Base-by-base conservation (phyloP, 768 basidiomycete species). In the Kwoniella newhampshirensis region DNA sequence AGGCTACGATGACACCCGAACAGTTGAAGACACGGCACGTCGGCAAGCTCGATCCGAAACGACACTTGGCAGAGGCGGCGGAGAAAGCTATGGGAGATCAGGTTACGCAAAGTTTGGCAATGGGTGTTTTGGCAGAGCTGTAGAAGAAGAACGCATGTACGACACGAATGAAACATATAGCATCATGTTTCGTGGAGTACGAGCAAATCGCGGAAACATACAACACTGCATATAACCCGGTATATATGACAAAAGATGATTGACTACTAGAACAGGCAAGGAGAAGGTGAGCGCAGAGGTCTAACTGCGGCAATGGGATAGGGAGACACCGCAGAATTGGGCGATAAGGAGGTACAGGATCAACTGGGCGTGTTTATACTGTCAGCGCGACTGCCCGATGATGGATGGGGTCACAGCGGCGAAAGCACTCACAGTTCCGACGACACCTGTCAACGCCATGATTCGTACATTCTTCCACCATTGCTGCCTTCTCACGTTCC, bases 1-100 rank as follows among this genome's bases (percentile, higher is more conserved):
- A 98, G 77, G 87, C 91, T 51, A 97, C 92, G n/a, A 79, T 99
- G 52, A 88, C 91, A 13, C 73, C 87, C 5, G 91, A 97, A 53
- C 91, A 98, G 75, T 82, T 98, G 32, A 96, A 96, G 80, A 97
- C 93, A 47, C 85, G 96, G 66, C 93, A 96, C 77, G 91, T 97
- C 67, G 93, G 93, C 55, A 96, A 94, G 77, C 89, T 93, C 68
- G 93, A 97, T 78, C 96, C 96, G 30, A 99, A 99, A 79, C 85
- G 96, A 66, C 96, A 99, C 80, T 77, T 99, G 62, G 92, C 94
- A 69, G 96, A 97, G 78, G 88, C 89, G 26, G 96, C 97, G 5
- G 96, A 98, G 79, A 91, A 88, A 77, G 92, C 93, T 1, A 97
- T 99, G 86, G 92, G 91, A 2, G 87, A 96, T 77, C 93, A 97